Evolutionary conservation across 345 rosid species (phyloP), one percentile per base, ranked within the genome.

Genomic region (Eucalyptus pauciflora): DNA sequence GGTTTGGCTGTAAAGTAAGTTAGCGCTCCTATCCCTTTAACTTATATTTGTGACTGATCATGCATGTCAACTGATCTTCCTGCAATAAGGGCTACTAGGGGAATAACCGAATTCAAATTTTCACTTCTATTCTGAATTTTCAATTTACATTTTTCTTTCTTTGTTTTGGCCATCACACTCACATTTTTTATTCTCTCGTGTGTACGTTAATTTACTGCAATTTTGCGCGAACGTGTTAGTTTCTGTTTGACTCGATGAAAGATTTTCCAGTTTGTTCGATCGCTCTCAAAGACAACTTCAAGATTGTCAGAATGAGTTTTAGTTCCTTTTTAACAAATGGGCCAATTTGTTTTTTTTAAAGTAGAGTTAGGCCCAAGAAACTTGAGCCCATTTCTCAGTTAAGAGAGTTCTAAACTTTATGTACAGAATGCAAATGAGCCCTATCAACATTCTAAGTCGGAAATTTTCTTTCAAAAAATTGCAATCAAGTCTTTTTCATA

Each of bases 1-100:
- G 29, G 62, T 56, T 56, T 56, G 6, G 29, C 29, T 24, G 0
- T 0, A 24, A 1, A 56, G 62, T 5, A 56, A 56, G 62, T 56
- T 24, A 22, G 62, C 62, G 62, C 13, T 56, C 62, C 25, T 24
- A 5, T 56, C 62, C 27, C 6, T 22, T 56, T 22, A 56, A 56
- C 5, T 56, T 13, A 56, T 8, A 22, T 22, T 20, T 56, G 60
- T 56, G 2, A 56, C 27, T 20, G 27, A 22, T 54, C 60, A 20
- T 20, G 54, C 20, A 51, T 51, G 54, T 51, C 22, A 51, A 52
- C 27, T 4, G 27, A 22, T 24, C 62, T 56, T 56, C 12, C 29
- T 56, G 62, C 29, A 24, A 56, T 56, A 9, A 56, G 6, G 62
- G 62, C 13, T 56, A 24, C 0, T 18, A 3, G 58, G 8, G 10